phyloP scores from a whole-genome alignment of 1,139 yeast species.

The Candida sanyaensis region DNA sequence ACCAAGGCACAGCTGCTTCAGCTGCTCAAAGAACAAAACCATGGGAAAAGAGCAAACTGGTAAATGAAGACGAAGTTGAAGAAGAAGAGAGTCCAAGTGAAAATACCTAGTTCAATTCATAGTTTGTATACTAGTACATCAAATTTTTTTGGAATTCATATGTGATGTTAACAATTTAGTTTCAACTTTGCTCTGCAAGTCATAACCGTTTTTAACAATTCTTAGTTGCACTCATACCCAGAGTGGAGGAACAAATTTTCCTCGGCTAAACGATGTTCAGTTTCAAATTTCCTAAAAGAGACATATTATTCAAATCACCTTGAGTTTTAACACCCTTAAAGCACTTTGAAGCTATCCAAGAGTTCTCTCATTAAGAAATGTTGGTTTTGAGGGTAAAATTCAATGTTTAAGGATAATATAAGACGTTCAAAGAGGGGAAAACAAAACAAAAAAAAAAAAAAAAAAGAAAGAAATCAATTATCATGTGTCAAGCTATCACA shows the following conservation, averaged over 20 bases:
- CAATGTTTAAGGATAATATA: no score
- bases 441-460: not conserved
- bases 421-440: not conserved
- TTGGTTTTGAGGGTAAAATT: not conserved
- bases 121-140: no score
- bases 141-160: no score
- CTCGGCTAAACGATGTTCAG: not conserved
- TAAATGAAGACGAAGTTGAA: not conserved
- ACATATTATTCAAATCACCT: not conserved
- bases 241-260: not conserved
- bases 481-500: conserved; percentile 1
- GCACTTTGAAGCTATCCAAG: no score
- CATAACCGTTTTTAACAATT: no score
- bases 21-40: conserved; percentile 63
- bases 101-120: not conserved
- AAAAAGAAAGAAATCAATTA: no score
- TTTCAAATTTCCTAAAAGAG: conserved; percentile 2
- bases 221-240: no score
- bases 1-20: conserved; percentile 47
- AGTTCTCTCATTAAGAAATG: no score
- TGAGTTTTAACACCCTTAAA: not conserved
- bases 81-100: not conserved
- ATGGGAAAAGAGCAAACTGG: conserved; percentile 56
- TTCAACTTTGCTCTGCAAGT: no score
- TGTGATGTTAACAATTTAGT: no score